Conservation (phyloP, 208 protist genomes). For the Spongospora subterranea region DNA sequence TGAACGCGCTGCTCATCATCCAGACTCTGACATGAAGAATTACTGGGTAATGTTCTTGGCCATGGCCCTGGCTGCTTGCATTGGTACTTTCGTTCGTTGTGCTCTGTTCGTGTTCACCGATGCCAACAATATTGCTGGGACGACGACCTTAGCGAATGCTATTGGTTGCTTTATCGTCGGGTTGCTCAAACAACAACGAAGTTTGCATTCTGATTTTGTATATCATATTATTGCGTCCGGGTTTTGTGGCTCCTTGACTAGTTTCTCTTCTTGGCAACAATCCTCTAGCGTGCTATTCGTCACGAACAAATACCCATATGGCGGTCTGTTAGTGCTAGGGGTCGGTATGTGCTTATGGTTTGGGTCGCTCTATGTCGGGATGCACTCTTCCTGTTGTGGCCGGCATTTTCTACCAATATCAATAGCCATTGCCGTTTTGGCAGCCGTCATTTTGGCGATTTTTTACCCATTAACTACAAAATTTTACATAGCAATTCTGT, state of each 20-base stretch:
- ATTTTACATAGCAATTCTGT: neutral
- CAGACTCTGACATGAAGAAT: no score
- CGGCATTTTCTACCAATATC: neutral
- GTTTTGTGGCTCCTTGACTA: constrained; percentile 26
- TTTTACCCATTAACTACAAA: neutral
- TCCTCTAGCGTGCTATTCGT: neutral
- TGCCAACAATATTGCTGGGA: neutral
- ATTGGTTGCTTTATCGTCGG: constrained; percentile 42
- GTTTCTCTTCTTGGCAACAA: constrained; percentile 26
- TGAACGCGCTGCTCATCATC: no score
- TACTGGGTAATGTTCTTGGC: no score
- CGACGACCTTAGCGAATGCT: neutral
- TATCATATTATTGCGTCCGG: neutral
- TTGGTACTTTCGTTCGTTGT: neutral
- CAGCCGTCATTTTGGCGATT: neutral
- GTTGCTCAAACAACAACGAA: neutral
- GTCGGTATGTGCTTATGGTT: constrained; percentile 4
- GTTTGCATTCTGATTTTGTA: neutral
- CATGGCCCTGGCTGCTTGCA: neutral
- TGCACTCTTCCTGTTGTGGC: neutral
- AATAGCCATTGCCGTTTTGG: neutral
- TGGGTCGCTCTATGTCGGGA: neutral
- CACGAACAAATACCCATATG: neutral
- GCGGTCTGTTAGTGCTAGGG: neutral
- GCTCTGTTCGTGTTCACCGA: neutral